Evolutionary conservation across 2,329 filamentous ascomycete species (phyloP).

Genomic region (Monilinia polystroma): DNA sequence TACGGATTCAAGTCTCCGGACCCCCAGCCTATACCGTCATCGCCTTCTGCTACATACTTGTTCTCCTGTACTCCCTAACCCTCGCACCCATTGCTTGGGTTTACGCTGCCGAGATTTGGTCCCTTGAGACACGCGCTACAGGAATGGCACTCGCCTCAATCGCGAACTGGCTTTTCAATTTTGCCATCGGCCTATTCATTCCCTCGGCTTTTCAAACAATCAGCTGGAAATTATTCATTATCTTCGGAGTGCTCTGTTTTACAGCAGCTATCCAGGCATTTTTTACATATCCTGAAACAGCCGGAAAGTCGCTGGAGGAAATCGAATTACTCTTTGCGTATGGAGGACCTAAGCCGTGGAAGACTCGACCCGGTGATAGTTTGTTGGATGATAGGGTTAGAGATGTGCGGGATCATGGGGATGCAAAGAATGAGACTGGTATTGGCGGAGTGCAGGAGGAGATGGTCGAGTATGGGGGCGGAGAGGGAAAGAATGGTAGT

Average conservation of each 20-base stretch:
- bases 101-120: constrained; percentile 65
- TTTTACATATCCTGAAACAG: constrained; percentile 41
- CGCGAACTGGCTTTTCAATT: constrained; percentile 59
- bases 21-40: constrained; percentile 60
- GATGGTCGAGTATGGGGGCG: neutral
- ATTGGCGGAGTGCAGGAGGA: constrained; percentile 1
- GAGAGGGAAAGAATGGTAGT: neutral
- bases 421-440: neutral
- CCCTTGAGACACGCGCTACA: constrained; percentile 57
- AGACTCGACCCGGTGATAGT: constrained; percentile 27
- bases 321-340: constrained; percentile 40
- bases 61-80: constrained; percentile 63
- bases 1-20: constrained; percentile 53
- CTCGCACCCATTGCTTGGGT: constrained; percentile 64
- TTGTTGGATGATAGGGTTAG: constrained; percentile 29
- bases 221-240: constrained; percentile 52
- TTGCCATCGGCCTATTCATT: constrained; percentile 58
- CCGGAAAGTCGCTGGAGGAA: constrained; percentile 40
- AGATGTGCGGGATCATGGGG: constrained; percentile 24
- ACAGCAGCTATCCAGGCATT: constrained; percentile 41
- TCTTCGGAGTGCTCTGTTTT: constrained; percentile 51
- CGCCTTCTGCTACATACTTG: constrained; percentile 63
- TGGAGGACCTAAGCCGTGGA: constrained; percentile 32
- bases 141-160: constrained; percentile 58
- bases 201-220: constrained; percentile 60